Conservation (phyloP, 768 basidiomycete species). For the Boletus subcaerulescens region DNA sequence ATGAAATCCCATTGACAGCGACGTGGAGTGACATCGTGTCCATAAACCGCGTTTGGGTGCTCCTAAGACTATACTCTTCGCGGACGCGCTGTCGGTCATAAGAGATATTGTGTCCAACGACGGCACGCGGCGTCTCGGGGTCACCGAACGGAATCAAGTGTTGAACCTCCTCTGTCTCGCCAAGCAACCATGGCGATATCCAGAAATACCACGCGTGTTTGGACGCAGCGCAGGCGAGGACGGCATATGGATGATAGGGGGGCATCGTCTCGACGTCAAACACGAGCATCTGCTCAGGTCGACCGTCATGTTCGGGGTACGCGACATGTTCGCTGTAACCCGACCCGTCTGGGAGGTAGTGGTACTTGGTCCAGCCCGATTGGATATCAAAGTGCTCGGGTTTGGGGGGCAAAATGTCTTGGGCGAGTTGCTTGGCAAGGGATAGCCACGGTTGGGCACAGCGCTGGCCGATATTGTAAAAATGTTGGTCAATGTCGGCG, state of each 20-base stretch:
- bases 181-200: constrained; percentile 91
- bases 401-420: constrained; percentile 54
- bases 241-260: constrained; percentile 71
- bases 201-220: constrained; percentile 90
- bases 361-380: constrained; percentile 90
- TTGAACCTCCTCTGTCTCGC: constrained; percentile 48
- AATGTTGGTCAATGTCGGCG: constrained; percentile 80
- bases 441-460: constrained; percentile 76
- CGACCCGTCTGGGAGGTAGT: constrained; percentile 67
- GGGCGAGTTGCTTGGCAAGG: constrained; percentile 59
- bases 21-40: constrained; percentile 96
- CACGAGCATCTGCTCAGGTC: constrained; percentile 68
- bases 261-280: constrained; percentile 97
- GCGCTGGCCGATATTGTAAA: constrained; percentile 69
- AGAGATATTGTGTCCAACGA: constrained; percentile 94
- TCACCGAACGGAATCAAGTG: constrained; percentile 78
- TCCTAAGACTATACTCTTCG: constrained; percentile 76
- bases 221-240: constrained; percentile 88
- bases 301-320: constrained; percentile 60
- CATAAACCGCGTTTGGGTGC: constrained; percentile 74
- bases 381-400: constrained; percentile 52
- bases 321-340: constrained; percentile 72
- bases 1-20: constrained; percentile 91
- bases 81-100: constrained; percentile 83
- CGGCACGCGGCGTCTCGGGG: constrained; percentile 49